These are phyloP conservation scores for Boletus eberwhitei DNA, from an alignment of 768 basidiomycete genomes.

Conservation along the genomic window DNA sequence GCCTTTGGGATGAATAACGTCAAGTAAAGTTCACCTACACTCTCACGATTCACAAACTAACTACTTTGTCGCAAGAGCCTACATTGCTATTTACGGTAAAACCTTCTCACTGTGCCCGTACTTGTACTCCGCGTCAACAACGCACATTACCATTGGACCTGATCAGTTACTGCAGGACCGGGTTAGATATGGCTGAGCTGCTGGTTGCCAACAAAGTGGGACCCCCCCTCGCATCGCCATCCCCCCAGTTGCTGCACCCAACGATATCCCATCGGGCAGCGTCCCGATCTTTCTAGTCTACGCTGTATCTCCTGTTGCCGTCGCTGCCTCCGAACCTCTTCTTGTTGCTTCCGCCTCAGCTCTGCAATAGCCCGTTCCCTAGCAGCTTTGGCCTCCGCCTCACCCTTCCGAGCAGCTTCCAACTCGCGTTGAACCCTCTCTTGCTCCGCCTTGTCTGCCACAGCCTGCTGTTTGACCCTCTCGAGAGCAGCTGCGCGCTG, in stretches of 20 bases:
- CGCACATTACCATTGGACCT: no score
- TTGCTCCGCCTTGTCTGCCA: constrained; percentile 17
- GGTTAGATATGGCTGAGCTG: constrained; percentile 22
- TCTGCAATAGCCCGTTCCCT: constrained; percentile 22
- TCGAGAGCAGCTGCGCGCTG: constrained; percentile 18
- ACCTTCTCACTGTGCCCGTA: no score
- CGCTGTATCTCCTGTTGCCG: constrained; percentile 34
- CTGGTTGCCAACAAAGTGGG: constrained; percentile 36
- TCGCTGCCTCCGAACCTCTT: constrained; percentile 34
- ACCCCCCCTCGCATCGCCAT: constrained; percentile 48
- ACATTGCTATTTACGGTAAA: no score
- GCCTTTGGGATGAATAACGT: no score
- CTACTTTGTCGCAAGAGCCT: no score
- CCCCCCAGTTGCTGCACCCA: constrained; percentile 43
- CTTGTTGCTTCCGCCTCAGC: constrained; percentile 29
- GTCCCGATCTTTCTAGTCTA: constrained; percentile 45
- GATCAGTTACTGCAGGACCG: no score
- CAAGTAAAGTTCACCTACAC: no score
- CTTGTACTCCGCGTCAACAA: no score
- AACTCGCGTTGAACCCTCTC: constrained; percentile 24
- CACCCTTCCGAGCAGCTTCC: constrained; percentile 25
- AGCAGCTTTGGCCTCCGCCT: constrained; percentile 20
- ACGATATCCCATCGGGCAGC: constrained; percentile 43
- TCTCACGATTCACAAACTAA: no score
- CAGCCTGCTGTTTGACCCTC: constrained; percentile 17